Evolutionary conservation across 2,329 filamentous ascomycete genomes (phyloP).

Genomic region (Furcasterigmium sp.): DNA sequence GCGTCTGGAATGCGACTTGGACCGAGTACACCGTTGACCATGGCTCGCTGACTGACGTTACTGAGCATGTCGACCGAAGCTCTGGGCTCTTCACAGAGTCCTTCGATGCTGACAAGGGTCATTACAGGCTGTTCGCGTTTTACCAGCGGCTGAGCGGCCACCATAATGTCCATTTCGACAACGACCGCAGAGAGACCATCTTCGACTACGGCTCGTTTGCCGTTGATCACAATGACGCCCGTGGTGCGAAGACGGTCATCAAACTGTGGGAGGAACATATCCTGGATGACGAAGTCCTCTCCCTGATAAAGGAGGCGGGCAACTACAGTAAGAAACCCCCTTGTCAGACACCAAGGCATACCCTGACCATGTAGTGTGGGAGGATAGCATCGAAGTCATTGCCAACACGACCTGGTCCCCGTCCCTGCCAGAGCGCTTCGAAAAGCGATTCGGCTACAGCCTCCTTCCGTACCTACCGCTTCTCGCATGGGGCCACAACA

Average conservation of each 20-base stretch:
- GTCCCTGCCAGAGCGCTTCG: constrained; percentile 20
- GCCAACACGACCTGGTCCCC: constrained; percentile 30
- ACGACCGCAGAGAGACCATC: background rate
- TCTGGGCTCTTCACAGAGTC: background rate
- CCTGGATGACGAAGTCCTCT: constrained; percentile 20
- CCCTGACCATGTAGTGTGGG: constrained; percentile 20
- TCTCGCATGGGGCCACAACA: constrained; percentile 15
- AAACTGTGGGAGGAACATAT: constrained; percentile 33
- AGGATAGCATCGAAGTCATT: constrained; percentile 27
- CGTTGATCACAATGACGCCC: constrained; percentile 27
- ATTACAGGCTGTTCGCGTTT: background rate
- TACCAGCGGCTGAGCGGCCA: background rate
- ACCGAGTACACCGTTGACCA: background rate
- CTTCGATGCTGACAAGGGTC: background rate
- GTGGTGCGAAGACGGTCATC: constrained; percentile 26
- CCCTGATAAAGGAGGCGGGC: constrained; percentile 24
- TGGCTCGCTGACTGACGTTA: background rate
- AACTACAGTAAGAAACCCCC: constrained; percentile 17
- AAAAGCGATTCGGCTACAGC: constrained; percentile 23
- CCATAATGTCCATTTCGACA: background rate
- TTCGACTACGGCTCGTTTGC: constrained; percentile 17
- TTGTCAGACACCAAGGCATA: no score
- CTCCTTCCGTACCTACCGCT: constrained; percentile 26
- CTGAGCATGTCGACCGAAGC: background rate
- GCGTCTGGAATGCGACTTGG: background rate